These are phyloP conservation scores for Verbena officinalis DNA, from an alignment of 257 asterid genomes.

Conservation along the genomic window DNA sequence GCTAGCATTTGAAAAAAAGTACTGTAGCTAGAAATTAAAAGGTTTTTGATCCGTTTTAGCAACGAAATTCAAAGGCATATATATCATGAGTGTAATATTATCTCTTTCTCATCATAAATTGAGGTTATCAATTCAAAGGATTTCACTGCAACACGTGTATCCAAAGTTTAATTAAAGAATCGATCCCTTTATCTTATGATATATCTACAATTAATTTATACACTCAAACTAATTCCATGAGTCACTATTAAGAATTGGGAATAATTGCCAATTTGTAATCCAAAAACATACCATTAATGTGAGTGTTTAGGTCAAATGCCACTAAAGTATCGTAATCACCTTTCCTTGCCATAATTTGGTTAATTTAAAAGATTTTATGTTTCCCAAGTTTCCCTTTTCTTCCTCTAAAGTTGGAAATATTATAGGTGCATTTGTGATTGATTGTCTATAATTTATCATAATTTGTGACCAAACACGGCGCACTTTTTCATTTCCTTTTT, in stretches of 20 bases:
- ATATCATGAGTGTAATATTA: no score
- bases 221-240: slow-evolving; percentile 4
- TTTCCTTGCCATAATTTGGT: not conserved
- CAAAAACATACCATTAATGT: slow-evolving; percentile 40
- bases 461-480: slow-evolving; percentile 2
- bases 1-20: no score
- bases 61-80: no score
- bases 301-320: slow-evolving; percentile 37
- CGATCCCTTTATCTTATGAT: slow-evolving; percentile 26
- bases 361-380: slow-evolving; percentile 15
- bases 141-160: slow-evolving; percentile 27
- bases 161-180: slow-evolving; percentile 16
- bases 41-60: no score
- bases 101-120: not conserved
- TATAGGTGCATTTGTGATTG: not conserved
- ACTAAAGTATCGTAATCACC: slow-evolving; percentile 15
- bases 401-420: not conserved
- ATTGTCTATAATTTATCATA: no score
- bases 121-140: slow-evolving; percentile 28
- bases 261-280: not conserved
- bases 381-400: not conserved
- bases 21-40: no score
- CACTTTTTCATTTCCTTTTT: not conserved
- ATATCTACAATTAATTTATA: slow-evolving; percentile 19
- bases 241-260: slow-evolving; percentile 16